Percentiles rank a stretch among this genome's conserved stretches.
Conservation (phyloP, 164 flowering plant genomes). For the Cinnamomum chago region DNA sequence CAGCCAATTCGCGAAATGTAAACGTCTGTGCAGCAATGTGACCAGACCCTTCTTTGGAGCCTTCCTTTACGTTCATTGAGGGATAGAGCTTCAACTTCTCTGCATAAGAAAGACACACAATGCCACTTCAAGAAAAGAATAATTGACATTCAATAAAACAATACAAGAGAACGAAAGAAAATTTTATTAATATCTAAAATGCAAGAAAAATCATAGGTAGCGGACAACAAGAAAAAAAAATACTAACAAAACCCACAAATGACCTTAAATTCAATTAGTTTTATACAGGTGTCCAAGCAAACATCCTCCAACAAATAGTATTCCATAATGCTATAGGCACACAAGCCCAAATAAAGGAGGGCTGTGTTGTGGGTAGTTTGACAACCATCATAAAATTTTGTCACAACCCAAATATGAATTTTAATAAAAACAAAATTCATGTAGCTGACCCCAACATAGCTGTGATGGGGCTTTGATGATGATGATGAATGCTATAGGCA, state of each 20-base stretch:
- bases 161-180: not conserved
- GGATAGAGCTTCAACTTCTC: slow-evolving; percentile 17
- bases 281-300: not conserved
- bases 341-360: not conserved
- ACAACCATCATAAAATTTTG: not conserved
- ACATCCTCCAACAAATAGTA: not conserved
- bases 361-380: not conserved
- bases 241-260: slow-evolving; percentile 5
- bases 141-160: not conserved
- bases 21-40: slow-evolving; percentile 52
- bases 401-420: not conserved
- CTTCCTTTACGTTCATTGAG: slow-evolving; percentile 20
- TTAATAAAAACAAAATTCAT: not conserved
- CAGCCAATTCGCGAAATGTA: slow-evolving; percentile 57
- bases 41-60: slow-evolving; percentile 31
- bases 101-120: slow-evolving; percentile 8
- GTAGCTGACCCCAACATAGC: too few relatives aligned
- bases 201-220: not conserved
- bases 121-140: not conserved
- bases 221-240: not conserved
- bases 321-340: not conserved
- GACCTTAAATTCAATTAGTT: slow-evolving; percentile 6
- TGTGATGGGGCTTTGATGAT: not conserved
- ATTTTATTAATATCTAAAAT: not conserved
- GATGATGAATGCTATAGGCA: too few relatives aligned